Base-by-base conservation (phyloP, 441 rosid genomes). In the Adansonia gregorii region DNA sequence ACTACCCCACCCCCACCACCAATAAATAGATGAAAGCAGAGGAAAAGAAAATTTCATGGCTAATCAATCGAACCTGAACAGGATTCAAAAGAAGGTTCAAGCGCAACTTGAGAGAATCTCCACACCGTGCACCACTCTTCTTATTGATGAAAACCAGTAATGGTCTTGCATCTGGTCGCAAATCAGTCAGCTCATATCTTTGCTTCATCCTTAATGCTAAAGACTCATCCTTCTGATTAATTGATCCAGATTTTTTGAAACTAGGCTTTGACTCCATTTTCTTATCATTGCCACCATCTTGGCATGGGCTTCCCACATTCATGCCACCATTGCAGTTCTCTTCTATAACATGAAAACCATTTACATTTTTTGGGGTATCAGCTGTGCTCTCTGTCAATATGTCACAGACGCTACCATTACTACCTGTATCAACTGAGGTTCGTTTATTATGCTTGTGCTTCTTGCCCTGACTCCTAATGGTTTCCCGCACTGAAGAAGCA, bases 51-150 rank as follows among this genome's bases (percentile, higher is more conserved):
- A 49, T 4, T 12, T 24, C 31, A 54, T 10, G 17, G 58, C 10
- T 59, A 66, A 66, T 60, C n/a, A 73, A 64, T 72, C 83, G 68
- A 76, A 94, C 98, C 99, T 96, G 99, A 77, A 89, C 98, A 41
- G 99, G 98, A 85, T 96, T 96, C 73, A 96, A 82, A 81, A 94
- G 95, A 79, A 94, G 92, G 86, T 91, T 90, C 88, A 96, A 82
- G 9, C 98, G 95, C 70, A 87, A 93, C 79, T 85, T 88, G 52
- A 96, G 94, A 39, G 98, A 87, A 83, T 87, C 93, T 67, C 99
- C 98, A 60, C 91, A 89, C 77, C 91, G 98, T 65, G 98, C 98
- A 76, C 98, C 99, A 84, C 99, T 96, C 88, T 94, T 94, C 86
- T 96, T 94, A 83, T 96, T 94, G 82, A 94, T 89, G 81, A 96